A percentile compares a stretch with the other conserved stretches of the same genome.
phyloP scores from a whole-genome alignment of 805 yeast species.

The Suhomyces sp. region DNA sequence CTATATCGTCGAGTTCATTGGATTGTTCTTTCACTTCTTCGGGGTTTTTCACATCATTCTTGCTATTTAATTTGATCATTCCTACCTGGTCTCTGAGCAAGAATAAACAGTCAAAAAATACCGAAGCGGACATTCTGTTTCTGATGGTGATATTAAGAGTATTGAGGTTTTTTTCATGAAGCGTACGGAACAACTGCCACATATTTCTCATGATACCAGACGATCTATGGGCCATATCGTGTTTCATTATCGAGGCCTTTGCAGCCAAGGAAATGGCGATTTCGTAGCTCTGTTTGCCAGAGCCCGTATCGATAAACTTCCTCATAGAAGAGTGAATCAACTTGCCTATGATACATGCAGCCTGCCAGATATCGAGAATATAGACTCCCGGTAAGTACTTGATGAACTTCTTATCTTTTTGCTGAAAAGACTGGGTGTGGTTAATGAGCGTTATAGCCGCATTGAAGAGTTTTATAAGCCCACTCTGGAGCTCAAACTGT shows the following conservation, averaged over 20 bases:
- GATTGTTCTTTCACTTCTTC: slow-evolving; percentile 14
- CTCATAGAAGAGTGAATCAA: slow-evolving; percentile 73
- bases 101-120: slow-evolving; percentile 88
- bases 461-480: slow-evolving; percentile 73
- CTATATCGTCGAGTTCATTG: slow-evolving; percentile 11
- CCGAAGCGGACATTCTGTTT: slow-evolving; percentile 88
- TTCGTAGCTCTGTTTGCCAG: slow-evolving; percentile 69
- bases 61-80: slow-evolving; percentile 58
- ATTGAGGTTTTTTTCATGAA: slow-evolving; percentile 51
- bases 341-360: slow-evolving; percentile 79
- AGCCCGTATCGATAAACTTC: slow-evolving; percentile 60
- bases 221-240: slow-evolving; percentile 89
- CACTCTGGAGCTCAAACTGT: slow-evolving; percentile 62
- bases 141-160: slow-evolving; percentile 54
- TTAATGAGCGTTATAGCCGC: slow-evolving; percentile 70
- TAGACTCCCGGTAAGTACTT: slow-evolving; percentile 81
- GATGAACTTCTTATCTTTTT: slow-evolving; percentile 59
- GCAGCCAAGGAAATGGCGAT: slow-evolving; percentile 65
- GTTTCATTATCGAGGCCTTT: slow-evolving; percentile 81
- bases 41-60: slow-evolving; percentile 21
- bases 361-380: slow-evolving; percentile 85
- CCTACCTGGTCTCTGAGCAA: slow-evolving; percentile 84
- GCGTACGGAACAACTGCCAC: slow-evolving; percentile 80
- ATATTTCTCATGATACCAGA: slow-evolving; percentile 91
- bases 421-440: slow-evolving; percentile 63